Conservation (phyloP, 345 rosid genomes). For the Eucalyptus curtisii region DNA sequence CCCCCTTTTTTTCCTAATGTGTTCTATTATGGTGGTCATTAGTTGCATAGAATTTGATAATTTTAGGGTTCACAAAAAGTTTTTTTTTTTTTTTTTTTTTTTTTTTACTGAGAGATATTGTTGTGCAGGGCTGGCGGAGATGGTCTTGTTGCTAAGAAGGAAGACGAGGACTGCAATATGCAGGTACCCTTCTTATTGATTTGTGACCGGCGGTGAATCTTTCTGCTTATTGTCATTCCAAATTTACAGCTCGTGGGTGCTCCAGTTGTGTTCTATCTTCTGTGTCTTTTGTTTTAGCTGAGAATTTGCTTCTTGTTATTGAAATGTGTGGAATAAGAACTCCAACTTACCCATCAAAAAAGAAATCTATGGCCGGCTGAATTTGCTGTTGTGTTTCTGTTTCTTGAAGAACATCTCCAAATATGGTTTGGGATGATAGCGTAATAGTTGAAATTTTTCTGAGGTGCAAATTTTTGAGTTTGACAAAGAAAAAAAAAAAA, state of each 20-base stretch:
- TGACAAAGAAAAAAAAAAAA: neutral
- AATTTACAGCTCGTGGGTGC: neutral
- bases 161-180: neutral
- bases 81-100: neutral
- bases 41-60: neutral
- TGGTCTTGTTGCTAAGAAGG: neutral
- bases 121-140: neutral
- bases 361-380: neutral
- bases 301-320: neutral
- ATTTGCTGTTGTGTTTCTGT: neutral
- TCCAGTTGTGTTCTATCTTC: neutral
- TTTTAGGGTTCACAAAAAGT: neutral
- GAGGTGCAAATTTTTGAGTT: neutral
- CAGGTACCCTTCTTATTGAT: neutral
- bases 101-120: neutral
- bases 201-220: neutral
- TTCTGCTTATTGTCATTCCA: neutral
- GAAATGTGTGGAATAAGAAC: neutral
- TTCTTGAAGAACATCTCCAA: neutral
- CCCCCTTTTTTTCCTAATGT: neutral
- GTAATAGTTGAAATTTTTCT: neutral
- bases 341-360: neutral
- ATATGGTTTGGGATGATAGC: neutral
- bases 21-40: neutral
- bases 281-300: neutral